Evolutionary conservation across 2,329 filamentous ascomycete species (phyloP), one percentile per base, ranked within the genome.

Genomic region (Ophiosphaerella korrae): DNA sequence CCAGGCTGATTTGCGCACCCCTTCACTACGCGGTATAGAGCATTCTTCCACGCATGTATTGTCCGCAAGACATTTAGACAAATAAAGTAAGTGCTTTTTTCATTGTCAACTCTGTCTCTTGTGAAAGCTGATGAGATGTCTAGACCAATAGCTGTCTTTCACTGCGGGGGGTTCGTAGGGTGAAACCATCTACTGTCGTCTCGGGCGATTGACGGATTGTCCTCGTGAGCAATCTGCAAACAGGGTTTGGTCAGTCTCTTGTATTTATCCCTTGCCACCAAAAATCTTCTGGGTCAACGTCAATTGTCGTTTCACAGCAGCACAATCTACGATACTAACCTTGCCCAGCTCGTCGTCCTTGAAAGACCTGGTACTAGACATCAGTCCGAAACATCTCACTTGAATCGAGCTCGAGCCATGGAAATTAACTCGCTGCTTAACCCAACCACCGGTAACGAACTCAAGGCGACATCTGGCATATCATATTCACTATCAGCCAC

Each of bases 371-470:
- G 59, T 57, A 53, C 37, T 45, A 33, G 41, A 47, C 49, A 58
- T 53, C 58, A 62, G 50, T 50, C 48, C 48, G 16, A 47, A 42
- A 16, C 23, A 7, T 14, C 14, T 18, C 21, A 9, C 35, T 35
- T 12, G 24, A 39, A 12, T 21, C 26, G 7, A 8, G 26, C 3
- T 31, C 21, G 14, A 38, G 42, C 23, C 16, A 74, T 78, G 68
- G 74, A 73, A 52, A 78, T 79, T 49, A 52, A 70, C 36, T 68
- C 69, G 11, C 59, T 78, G 23, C 74, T 79, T 36, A 78, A 78
- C 48, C 61, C 75, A 11, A 52, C 62, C 55, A 52, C 55, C 41
- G 42, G 48, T 42, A 62, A 66, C 13, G 18, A 21, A 44, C 55
- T n/a, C 41, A 50, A 26, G 60, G 51, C 11, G 44, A 61, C 42